These are phyloP conservation scores for Quercus alba DNA, from an alignment of 306 rosid genomes.

Conservation along the genomic window DNA sequence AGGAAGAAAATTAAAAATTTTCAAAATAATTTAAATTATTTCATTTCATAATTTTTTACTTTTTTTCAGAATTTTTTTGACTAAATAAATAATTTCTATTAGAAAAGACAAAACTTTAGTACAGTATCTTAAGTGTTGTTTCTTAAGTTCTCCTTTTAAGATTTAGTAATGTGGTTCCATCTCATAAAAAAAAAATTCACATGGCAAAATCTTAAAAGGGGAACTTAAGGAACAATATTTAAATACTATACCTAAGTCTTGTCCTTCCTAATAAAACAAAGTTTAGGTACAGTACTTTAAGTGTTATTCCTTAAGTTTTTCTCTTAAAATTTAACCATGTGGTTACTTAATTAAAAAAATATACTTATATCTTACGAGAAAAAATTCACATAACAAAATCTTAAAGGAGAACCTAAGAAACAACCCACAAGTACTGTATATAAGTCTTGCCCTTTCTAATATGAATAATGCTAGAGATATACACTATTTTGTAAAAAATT, in stretches of 20 bases:
- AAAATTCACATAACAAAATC: rapidly evolving
- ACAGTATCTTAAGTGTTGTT: rapidly evolving
- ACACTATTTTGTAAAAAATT: too few relatives aligned
- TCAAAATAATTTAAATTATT: too few relatives aligned
- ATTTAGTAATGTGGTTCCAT: rapidly evolving
- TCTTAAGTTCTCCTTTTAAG: rapidly evolving
- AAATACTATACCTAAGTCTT: too few relatives aligned
- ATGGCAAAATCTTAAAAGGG: rapidly evolving
- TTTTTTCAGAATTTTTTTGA: too few relatives aligned
- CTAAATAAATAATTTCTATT: too few relatives aligned
- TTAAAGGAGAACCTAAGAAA: rapidly evolving
- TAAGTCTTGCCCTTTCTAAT: too few relatives aligned
- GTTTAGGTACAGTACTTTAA: rapidly evolving
- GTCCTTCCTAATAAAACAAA: rapidly evolving
- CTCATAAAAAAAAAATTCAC: too few relatives aligned
- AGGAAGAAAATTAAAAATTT: too few relatives aligned
- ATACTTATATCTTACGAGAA: rapidly evolving
- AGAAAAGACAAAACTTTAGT: too few relatives aligned
- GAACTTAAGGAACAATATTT: rapidly evolving
- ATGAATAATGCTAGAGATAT: too few relatives aligned
- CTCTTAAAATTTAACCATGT: rapidly evolving
- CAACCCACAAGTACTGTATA: rapidly evolving
- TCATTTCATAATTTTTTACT: too few relatives aligned
- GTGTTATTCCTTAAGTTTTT: rapidly evolving
- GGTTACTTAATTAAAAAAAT: too few relatives aligned